Evolutionary conservation across 2,329 filamentous ascomycete species (phyloP), one percentile per base, ranked within the genome.

Genomic region (Colletotrichum endophyticum): DNA sequence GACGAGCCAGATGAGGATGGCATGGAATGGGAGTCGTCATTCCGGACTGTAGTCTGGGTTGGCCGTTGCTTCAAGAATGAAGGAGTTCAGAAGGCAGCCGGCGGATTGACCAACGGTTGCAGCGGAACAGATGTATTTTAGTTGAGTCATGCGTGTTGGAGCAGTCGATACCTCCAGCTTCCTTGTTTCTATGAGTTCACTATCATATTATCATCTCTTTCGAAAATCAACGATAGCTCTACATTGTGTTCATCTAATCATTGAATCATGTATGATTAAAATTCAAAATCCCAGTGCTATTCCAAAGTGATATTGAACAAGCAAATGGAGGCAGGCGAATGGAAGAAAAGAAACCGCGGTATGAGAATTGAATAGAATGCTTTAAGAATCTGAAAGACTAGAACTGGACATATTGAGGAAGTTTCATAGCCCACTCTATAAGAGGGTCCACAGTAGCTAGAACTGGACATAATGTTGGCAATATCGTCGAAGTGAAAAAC

Each of bases 171-270:
- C 39, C 2, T 49, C n/a, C 1, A 49, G 39, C 39, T 12, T 2
- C 19, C 19, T 0, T 49, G 39, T 19, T 49, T n/a, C 39, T 0
- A 2, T 7, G 39, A n/a, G 19, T n/a, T n/a, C 0, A n/a, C 19
- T 1, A 49, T n/a, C 19, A 4, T n/a, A 1, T 1, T 49, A 0
- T 22, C 19, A 11, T 49, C 39, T 49, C 19, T n/a, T 22, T n/a
- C 39, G 9, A 2, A 12, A 1, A 49, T 12, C 2, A 1, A n/a
- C 0, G 3, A 0, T 49, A n/a, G 39, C 39, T 49, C 2, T 49
- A 9, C 9, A 1, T 49, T 49, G 0, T 49, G 36, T 19, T 15
- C 15, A 36, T 36, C 34, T 16, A 36, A 13, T 8, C 3, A 36
- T 16, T 36, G 15, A 36, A 6, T 36, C 34, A 8, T 49, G 39